phyloP scores from a whole-genome alignment of 1,139 yeast genomes.

The Pichia sp. region DNA sequence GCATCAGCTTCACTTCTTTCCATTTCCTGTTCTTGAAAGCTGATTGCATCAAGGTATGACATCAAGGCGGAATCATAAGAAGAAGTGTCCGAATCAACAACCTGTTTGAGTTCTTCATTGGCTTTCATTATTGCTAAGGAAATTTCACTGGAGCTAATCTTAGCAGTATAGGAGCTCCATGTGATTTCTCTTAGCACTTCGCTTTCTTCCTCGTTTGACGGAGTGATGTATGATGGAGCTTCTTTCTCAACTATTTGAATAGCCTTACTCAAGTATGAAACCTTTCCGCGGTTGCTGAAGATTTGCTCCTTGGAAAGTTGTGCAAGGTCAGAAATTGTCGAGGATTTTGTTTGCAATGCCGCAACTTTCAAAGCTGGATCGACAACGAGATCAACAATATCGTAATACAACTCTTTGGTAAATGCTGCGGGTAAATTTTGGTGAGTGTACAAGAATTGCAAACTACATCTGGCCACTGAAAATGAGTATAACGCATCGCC shows the following conservation, averaged over 20 bases:
- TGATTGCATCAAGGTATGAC: conserved; percentile 55
- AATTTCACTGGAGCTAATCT: conserved; percentile 64
- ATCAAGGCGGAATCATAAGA: conserved; percentile 45
- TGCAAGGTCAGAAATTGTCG: conserved; percentile 40
- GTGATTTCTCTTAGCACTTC: conserved; percentile 38
- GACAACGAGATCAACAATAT: conserved; percentile 53
- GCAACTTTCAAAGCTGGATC: conserved; percentile 68
- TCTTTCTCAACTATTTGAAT: conserved; percentile 37
- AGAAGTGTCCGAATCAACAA: conserved; percentile 29
- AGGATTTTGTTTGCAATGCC: conserved; percentile 24
- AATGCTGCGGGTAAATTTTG: conserved; percentile 19
- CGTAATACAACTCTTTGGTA: conserved; percentile 45
- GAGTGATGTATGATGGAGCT: conserved; percentile 42
- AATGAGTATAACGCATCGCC: conserved; percentile 45
- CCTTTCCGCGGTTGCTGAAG: conserved; percentile 31
- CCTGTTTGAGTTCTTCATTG: conserved; percentile 22
- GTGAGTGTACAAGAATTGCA: conserved; percentile 43
- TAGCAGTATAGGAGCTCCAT: conserved; percentile 78
- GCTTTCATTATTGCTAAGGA: conserved; percentile 53
- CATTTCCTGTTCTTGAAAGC: conserved; percentile 48
- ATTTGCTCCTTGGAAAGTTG: conserved; percentile 42
- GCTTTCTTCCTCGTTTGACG: conserved; percentile 28
- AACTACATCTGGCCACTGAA: conserved; percentile 57
- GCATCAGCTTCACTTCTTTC: conserved; percentile 41
- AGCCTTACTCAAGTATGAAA: conserved; percentile 36